Evolutionary conservation across 257 asterid genomes (phyloP).

Genomic region (Mitragyna speciosa): DNA sequence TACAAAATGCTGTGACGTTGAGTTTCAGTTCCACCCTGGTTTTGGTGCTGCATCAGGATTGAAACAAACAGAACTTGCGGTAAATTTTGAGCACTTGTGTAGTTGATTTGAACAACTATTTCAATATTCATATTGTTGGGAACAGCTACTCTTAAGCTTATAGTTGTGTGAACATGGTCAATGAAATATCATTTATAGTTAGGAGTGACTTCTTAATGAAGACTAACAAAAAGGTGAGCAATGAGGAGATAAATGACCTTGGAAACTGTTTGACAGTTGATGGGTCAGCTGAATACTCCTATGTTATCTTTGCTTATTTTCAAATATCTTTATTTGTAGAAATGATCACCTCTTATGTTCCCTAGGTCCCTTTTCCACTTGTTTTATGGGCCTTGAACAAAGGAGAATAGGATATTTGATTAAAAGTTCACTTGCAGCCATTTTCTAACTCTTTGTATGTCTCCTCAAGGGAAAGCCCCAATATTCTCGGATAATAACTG

Average conservation of each 20-base stretch:
- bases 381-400: not conserved
- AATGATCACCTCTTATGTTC: not conserved
- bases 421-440: not conserved
- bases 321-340: not conserved
- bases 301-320: not conserved
- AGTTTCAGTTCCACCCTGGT: slow-evolving; percentile 80
- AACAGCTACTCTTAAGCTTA: not conserved
- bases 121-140: not conserved
- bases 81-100: slow-evolving; percentile 29
- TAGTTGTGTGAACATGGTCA: not conserved
- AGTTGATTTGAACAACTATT: not conserved
- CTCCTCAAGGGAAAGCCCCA: not conserved
- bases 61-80: slow-evolving; percentile 46
- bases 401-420: not conserved
- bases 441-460: not conserved
- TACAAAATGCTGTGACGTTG: slow-evolving; percentile 52
- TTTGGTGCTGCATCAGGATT: slow-evolving; percentile 53
- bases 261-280: not conserved
- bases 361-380: not conserved
- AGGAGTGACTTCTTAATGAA: not conserved
- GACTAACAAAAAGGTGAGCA: not conserved
- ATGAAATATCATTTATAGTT: not conserved
- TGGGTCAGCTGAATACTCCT: not conserved
- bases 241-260: not conserved
- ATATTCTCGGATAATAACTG: not conserved